Evolutionary conservation across 768 basidiomycete genomes (phyloP), one percentile per base, ranked within the genome.

Genomic region (Grammothele lineata): DNA sequence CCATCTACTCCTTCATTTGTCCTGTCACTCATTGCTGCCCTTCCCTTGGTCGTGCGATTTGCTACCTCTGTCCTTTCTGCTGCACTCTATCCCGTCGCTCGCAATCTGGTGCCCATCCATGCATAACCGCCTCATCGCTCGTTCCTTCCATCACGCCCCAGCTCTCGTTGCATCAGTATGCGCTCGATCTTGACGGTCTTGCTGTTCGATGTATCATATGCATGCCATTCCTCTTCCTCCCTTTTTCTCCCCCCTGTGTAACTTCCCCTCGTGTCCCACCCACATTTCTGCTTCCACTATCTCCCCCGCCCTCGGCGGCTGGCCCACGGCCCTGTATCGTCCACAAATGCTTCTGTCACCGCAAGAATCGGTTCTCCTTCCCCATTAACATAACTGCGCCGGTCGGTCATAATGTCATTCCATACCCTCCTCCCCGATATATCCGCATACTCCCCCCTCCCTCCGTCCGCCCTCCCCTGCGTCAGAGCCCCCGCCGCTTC

Each of bases 151-250:
- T 25, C 37, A 14, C 19, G 25, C 15, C 35, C 27, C 43, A 12
- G 12, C n/a, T 34, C 23, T 22, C 26, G 35, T 23, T 21, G 10
- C 44, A 24, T 18, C 14, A 19, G 23, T 22, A 50, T 35, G 44
- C 44, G 40, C 37, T 15, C 42, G 51, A 48, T 54, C 53, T 54
- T 50, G 53, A 49, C 36, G 48, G 47, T 48, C 46, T 30, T 30
- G 27, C 43, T 37, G 49, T 48, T 55, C 45, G 6, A 26, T 47
- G 43, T 51, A 50, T 42, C 50, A 55, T 55, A 50, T 40, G 21
- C 11, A 15, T 6, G 7, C 23, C 30, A 41, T 46, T 25, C 44
- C 34, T 35, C 39, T 40, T 32, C 30, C 37, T 23, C 37, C 37
- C 17, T 26, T 3, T 18, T 3, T 18, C 18, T 22, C 8, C 36